phyloP scores from a whole-genome alignment of 345 rosid genomes.

The Citrus sp. region DNA sequence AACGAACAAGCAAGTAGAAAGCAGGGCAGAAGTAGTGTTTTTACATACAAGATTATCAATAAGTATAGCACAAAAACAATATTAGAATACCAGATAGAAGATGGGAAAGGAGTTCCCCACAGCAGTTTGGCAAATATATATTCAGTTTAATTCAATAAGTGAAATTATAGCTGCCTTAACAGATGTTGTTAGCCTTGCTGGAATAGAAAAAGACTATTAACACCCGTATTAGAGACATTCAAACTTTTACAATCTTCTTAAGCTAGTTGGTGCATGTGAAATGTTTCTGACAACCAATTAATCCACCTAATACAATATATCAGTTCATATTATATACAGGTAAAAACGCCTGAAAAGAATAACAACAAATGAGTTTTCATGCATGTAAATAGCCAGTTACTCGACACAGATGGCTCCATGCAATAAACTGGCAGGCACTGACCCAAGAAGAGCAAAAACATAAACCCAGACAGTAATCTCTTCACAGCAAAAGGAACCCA shows the following conservation, averaged over 20 bases:
- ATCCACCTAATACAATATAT: not conserved
- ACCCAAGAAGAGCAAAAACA: slow-evolving; percentile 12
- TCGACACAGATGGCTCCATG: slow-evolving; percentile 28
- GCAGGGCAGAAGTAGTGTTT: not conserved
- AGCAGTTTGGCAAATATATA: not conserved
- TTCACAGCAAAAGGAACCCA: not conserved
- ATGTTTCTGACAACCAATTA: not conserved
- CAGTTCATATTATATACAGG: not conserved
- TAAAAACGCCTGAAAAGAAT: not conserved
- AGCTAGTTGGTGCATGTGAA: not conserved
- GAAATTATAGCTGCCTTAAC: not conserved
- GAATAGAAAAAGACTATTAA: not conserved
- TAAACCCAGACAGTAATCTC: not conserved
- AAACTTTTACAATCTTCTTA: not conserved
- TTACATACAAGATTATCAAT: not conserved
- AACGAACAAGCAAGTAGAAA: not conserved
- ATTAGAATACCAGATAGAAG: not conserved
- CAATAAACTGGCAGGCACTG: slow-evolving; percentile 25
- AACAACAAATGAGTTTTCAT: not conserved
- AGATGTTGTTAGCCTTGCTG: not conserved
- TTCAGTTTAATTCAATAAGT: not conserved
- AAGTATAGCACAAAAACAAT: not conserved
- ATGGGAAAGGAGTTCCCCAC: not conserved
- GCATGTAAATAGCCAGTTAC: not conserved
- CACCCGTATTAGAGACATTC: not conserved